Conservation (phyloP, 176 grass and related monocot species). For the Carex myosuroides region DNA sequence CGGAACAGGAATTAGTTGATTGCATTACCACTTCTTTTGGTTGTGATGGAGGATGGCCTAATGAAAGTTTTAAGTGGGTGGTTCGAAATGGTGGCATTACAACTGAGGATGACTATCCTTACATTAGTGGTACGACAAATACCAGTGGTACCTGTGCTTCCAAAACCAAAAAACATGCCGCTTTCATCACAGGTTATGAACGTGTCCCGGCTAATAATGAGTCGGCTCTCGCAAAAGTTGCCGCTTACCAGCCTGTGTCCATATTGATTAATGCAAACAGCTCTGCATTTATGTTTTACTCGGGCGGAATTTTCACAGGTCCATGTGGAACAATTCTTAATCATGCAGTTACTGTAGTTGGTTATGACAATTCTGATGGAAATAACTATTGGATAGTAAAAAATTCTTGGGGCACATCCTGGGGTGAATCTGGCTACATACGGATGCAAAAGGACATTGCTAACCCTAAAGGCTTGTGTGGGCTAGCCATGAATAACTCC, state of each 20-base stretch:
- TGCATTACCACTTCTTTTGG: slow-evolving; percentile 26
- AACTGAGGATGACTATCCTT: slow-evolving; percentile 51
- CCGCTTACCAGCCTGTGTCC: slow-evolving; percentile 43
- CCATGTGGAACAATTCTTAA: slow-evolving; percentile 38
- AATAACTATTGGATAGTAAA: slow-evolving; percentile 56
- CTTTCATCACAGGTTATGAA: slow-evolving; percentile 30
- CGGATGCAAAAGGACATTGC: slow-evolving; percentile 26
- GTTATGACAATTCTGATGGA: slow-evolving; percentile 24
- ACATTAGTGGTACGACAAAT: slow-evolving; percentile 14
- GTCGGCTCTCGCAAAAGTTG: slow-evolving; percentile 31
- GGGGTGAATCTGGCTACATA: slow-evolving; percentile 63
- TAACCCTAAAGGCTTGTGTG: slow-evolving; percentile 31
- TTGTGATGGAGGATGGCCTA: slow-evolving; percentile 47
- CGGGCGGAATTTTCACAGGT: slow-evolving; percentile 46
- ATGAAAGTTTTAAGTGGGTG: slow-evolving; percentile 41
- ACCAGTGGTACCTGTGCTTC: slow-evolving; percentile 24
- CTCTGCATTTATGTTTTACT: slow-evolving; percentile 47
- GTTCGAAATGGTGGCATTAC: slow-evolving; percentile 40
- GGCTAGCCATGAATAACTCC: slow-evolving; percentile 37
- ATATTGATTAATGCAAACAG: slow-evolving; percentile 39
- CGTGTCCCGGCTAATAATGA: slow-evolving; percentile 45
- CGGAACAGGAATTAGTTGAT: slow-evolving; percentile 76
- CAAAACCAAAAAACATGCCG: slow-evolving; percentile 24
- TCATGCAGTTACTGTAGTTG: slow-evolving; percentile 56
- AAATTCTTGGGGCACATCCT: slow-evolving; percentile 57